These are phyloP conservation scores for Sarocladiaceae sp. DNA, from an alignment of 2,329 filamentous ascomycete genomes.

Conservation along the genomic window DNA sequence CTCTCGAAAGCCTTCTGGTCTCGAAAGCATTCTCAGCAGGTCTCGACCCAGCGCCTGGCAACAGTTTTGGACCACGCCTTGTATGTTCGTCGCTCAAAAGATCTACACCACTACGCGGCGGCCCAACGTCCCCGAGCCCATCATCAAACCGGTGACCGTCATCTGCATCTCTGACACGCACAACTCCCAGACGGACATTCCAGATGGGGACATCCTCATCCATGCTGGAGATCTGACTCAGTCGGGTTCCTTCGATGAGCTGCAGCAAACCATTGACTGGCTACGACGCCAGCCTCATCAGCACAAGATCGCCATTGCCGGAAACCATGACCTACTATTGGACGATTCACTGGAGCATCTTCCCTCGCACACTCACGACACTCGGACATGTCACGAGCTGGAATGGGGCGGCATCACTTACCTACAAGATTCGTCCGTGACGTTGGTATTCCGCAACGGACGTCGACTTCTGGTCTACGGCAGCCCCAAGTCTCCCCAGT, in stretches of 20 bases:
- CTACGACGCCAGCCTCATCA: conserved; percentile 28
- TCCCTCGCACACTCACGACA: neutral
- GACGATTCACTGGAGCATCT: conserved; percentile 13
- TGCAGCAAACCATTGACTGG: conserved; percentile 33
- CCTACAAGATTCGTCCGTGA: conserved; percentile 16
- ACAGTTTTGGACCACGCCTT: neutral
- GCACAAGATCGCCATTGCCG: conserved; percentile 37
- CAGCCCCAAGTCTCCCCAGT: conserved; percentile 25
- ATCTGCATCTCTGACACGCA: conserved; percentile 42
- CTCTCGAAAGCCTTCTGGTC: neutral
- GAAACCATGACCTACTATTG: conserved; percentile 36
- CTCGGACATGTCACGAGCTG: conserved; percentile 8
- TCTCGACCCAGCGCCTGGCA: conserved; percentile 2
- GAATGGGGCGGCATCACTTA: conserved; percentile 20
- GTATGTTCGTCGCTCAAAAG: conserved; percentile 6
- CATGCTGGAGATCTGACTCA: conserved; percentile 42
- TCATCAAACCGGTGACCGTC: conserved; percentile 18
- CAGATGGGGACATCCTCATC: conserved; percentile 38
- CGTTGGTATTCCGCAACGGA: conserved; percentile 18
- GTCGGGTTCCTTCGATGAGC: conserved; percentile 33
- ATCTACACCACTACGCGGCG: conserved; percentile 2
- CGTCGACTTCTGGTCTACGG: conserved; percentile 21
- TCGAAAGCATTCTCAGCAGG: neutral
- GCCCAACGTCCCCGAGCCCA: neutral
- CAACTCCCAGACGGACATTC: conserved; percentile 29